Base-by-base conservation (phyloP, 1,284 basidiomycete genomes). In the Fomitopsis schrenkii region DNA sequence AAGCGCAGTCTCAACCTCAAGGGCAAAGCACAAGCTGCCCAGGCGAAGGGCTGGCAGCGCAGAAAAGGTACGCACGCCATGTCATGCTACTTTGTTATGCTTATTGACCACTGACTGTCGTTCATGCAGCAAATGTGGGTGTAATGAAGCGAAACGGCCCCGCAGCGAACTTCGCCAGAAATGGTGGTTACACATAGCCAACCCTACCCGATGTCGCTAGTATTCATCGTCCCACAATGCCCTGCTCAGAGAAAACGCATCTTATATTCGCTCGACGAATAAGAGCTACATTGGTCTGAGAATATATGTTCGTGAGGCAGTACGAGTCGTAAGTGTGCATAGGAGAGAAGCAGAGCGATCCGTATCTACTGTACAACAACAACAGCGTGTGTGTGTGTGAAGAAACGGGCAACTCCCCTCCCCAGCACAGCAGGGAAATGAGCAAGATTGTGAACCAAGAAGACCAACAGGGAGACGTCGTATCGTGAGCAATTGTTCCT, bases 31-130 rank as follows among this genome's bases (percentile, higher is more conserved):
- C 33, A 56, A 7, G 59, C 63, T 30, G 63, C 71, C 5, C 70
- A 65, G 52, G 45, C 60, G 5, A 69, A 70, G 53, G 74, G 73
- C n/a, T 76, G 74, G 74, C 70, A 72, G 52, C 73, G 75, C 26
- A 67, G 68, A 65, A 58, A 73, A 64, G 71, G 75, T 75, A 59
- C 17, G 72, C 58, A 22, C n/a, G 4, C 36, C 3, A 26, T 12
- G 15, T 40, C 17, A 36, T 63, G 15, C 28, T 14, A 55, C 15
- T 55, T 33, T 44, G 60, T 54, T 15, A 17, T 38, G 35, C 45
- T 12, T 55, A n/a, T n/a, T 12, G 30, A 33, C 30, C 42, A 17
- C 38, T 57, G 26, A 46, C 41, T 22, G 33, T 5, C 26, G 50
- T 8, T 28, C 42, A 3, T 33, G 5, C 15, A 74, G 72, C 70